Percentiles rank a stretch among this genome's conserved stretches.
phyloP scores from a whole-genome alignment of 352 stramenopile species.

The Phytophthora pistaciae region DNA sequence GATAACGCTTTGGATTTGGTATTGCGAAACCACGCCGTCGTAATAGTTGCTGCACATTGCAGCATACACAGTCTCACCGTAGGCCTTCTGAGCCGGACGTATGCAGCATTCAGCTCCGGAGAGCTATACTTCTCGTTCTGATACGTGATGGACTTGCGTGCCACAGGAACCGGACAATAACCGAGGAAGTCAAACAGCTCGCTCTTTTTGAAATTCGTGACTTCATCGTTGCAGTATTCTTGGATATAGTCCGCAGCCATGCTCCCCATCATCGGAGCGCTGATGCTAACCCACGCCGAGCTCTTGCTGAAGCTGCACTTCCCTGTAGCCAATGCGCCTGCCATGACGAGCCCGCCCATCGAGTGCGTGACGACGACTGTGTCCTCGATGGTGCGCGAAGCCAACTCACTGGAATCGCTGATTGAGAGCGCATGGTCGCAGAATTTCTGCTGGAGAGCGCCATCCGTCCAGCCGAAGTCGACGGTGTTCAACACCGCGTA shows the following conservation, averaged over 20 bases:
- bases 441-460: conserved; percentile 31
- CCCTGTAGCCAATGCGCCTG: not conserved
- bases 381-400: conserved; percentile 3
- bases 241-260: not conserved
- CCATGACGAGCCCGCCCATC: conserved; percentile 21
- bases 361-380: conserved; percentile 32
- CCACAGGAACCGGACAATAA: conserved; percentile 16
- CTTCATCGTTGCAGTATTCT: not conserved
- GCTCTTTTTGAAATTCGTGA: not conserved
- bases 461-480: conserved; percentile 23
- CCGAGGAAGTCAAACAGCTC: not conserved
- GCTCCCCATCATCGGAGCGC: not conserved
- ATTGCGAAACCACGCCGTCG: conserved; percentile 33
- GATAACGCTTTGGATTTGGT: conserved; percentile 16
- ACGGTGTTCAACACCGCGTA: conserved; percentile 31
- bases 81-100: conserved; percentile 26
- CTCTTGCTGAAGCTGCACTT: not conserved
- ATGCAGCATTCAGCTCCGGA: conserved; percentile 15
- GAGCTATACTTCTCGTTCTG: conserved; percentile 24
- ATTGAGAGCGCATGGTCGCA: conserved; percentile 18
- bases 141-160: conserved; percentile 28
- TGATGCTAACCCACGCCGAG: not conserved
- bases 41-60: conserved; percentile 42
- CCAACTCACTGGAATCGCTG: not conserved
- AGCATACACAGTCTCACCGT: conserved; percentile 26